Evolutionary conservation across 2,329 filamentous ascomycete species (phyloP), one percentile per base, ranked within the genome.

Genomic region (Metarhizium anisopliae): DNA sequence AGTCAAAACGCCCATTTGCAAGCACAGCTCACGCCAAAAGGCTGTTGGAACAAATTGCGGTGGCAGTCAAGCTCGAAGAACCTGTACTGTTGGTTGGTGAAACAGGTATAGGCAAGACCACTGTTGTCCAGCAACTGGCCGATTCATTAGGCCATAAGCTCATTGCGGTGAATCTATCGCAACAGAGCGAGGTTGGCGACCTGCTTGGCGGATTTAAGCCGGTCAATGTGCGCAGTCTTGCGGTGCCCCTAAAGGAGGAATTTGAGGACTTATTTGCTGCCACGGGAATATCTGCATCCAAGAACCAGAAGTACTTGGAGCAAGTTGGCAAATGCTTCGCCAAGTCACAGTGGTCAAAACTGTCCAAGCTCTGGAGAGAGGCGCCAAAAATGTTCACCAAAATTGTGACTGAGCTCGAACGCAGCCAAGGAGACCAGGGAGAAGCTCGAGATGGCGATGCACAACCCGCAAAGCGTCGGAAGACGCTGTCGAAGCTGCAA

Each of bases 61-160:
- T 90, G 42, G 87, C 91, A 1, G 83, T 96, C 6, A 85, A 87
- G 59, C 82, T 91, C 64, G 82, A 83, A n/a, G 94, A 99, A 66
- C 91, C 95, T 4, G 82, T 96, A 1, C 75, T 99, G 18, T 82
- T 99, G 32, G 94, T 99, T n/a, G 94, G 94, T 67, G 94, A 99
- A 74, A 99, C 94, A 7, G 94, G 94, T 75, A 96, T 96, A 52
- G 94, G 94, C 64, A 99, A 99, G 73, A 99, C 94, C 0, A 96
- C 94, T 0, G 89, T 94, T 30, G 86, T 99, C 14, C 94, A 99
- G 69, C 91, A 96, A 67, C 77, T 99, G 55, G 91, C 94, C 0
- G 85, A 88, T 56, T 81, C 87, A 3, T 79, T 96, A 32, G 90
- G 92, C 1, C 88, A 91, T 66, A 95, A 90, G 64, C 80, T 99